Conservation (phyloP, 2,329 filamentous ascomycete species). For the Calonectria henricotiae region DNA sequence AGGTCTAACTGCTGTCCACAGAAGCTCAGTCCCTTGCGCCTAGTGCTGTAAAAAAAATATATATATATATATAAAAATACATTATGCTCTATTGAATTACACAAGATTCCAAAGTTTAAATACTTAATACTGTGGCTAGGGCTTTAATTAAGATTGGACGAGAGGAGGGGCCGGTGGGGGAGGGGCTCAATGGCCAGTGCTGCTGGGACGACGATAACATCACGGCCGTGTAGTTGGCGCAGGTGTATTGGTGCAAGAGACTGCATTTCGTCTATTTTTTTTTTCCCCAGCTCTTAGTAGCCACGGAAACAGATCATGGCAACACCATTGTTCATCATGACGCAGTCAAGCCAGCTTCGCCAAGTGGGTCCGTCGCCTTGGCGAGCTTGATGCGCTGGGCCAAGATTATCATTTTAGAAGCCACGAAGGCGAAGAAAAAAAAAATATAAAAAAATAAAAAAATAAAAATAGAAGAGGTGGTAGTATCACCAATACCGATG, state of each 20-base stretch:
- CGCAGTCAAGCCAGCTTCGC: background rate
- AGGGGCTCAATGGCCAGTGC: background rate
- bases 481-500: background rate
- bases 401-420: background rate
- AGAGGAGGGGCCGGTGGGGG: conserved; percentile 16
- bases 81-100: too few relatives aligned
- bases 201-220: background rate
- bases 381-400: background rate
- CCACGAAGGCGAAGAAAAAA: background rate
- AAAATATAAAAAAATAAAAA: background rate
- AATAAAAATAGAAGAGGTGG: background rate
- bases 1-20: too few relatives aligned
- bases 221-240: background rate
- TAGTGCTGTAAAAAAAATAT: too few relatives aligned
- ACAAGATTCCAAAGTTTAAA: background rate
- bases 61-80: background rate
- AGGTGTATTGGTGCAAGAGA: background rate
- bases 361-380: too few relatives aligned
- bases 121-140: background rate
- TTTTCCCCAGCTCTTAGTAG: too few relatives aligned
- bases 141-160: background rate
- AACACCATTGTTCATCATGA: background rate
- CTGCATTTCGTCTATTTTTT: background rate
- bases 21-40: too few relatives aligned
- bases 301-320: background rate